Base-by-base conservation (phyloP, 306 rosid genomes). In the Canavalia ensiformis region DNA sequence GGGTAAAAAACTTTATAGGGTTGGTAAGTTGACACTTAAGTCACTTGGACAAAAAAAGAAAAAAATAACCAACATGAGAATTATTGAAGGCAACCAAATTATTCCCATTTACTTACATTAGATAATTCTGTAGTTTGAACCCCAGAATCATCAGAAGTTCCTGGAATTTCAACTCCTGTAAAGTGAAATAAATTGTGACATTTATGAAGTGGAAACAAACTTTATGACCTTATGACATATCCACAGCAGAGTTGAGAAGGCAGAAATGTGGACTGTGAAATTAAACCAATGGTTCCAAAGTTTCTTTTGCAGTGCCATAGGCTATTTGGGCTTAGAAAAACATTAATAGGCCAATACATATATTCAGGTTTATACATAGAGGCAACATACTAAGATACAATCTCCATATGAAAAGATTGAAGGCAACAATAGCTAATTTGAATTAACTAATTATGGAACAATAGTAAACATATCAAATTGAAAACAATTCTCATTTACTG, bases 41-140 rank as follows among this genome's bases (percentile, higher is more conserved):
- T 65, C 54, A 65, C 80, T 25, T 42, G 29, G 54, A 8, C 10
- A 2, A 25, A 11, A 39, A 72, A 57, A 44, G 8, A 41, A 29
- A n/a, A 9, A 2, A 39, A 9, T 12, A 54, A 45, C 1, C 8
- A 58, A 0, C 42, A 28, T 41, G 5, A 72, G 10, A 56, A 10
- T 33, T 9, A 66, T n/a, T 8, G 75, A 76, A 76, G 52, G 51
- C 4, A 64, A 8, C 64, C 1, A 64, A 73, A 33, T 72, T 10
- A 74, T 45, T 73, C 4, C 49, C 5, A 7, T 42, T 65, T 60
- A 87, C 92, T 86, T 82, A 92, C 94, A 58, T 25, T 59, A 44
- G 81, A 72, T 47, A 76, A 55, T 13, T 39, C 39, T 35, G 72
- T 11, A 31, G 74, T 47, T 42, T 66, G 54, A 11, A 34, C n/a